Conservation (phyloP, 2,329 filamentous ascomycete genomes). For the Colletotrichum theobromicola region DNA sequence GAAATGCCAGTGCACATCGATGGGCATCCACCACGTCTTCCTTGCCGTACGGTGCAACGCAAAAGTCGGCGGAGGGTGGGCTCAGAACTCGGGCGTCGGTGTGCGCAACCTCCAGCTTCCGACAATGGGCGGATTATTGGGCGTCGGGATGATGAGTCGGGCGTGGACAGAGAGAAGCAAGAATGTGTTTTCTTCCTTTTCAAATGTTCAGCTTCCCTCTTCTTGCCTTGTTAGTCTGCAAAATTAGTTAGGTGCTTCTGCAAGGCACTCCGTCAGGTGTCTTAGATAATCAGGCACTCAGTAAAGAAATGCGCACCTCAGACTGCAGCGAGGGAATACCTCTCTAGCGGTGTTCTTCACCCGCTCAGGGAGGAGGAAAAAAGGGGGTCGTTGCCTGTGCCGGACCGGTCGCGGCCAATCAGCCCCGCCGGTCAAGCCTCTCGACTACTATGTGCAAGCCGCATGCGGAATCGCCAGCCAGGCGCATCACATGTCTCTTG, state of each 20-base stretch:
- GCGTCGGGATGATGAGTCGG: not conserved
- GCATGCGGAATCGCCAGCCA: conserved; percentile 12
- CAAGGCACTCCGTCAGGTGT: not conserved
- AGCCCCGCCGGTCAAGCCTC: conserved; percentile 8
- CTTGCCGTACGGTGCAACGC: not conserved
- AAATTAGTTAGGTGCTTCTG: not conserved
- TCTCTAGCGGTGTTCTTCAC: not conserved
- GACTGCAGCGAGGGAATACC: not conserved
- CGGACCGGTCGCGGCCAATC: conserved; percentile 11
- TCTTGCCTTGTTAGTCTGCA: not conserved
- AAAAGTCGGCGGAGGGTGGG: not conserved
- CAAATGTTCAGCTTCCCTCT: not conserved
- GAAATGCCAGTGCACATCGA: conserved; percentile 9
- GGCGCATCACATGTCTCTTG: conserved; percentile 20
- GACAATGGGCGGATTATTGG: not conserved
- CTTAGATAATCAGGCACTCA: not conserved
- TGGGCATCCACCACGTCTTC: not conserved
- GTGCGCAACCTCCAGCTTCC: not conserved
- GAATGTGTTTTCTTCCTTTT: not conserved
- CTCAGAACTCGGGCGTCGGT: not conserved
- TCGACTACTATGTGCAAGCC: conserved; percentile 2
- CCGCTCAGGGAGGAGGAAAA: not conserved
- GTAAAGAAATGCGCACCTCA: not conserved
- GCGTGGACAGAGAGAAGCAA: not conserved
- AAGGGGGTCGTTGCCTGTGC: not conserved